phyloP scores from a whole-genome alignment of 2,329 filamentous ascomycete species.

The Calycina herbarum region DNA sequence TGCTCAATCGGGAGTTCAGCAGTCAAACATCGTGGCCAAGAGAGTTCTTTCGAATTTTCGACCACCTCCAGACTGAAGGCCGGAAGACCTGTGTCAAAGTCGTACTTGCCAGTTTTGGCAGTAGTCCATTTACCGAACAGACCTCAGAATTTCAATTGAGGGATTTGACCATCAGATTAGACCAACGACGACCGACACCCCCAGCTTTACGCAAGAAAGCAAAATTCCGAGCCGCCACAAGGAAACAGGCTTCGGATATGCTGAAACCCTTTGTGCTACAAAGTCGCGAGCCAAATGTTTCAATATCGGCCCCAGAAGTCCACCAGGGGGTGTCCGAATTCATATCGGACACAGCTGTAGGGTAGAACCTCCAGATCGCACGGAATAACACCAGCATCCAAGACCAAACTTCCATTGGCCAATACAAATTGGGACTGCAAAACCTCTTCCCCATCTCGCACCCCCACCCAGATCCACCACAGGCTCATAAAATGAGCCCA shows the following conservation, averaged over 20 bases:
- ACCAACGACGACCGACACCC: neutral
- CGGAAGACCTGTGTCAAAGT: constrained; percentile 7
- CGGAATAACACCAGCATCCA: no score
- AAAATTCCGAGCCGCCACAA: neutral
- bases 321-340: no score
- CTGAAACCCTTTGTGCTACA: neutral
- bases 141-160: neutral
- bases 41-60: constrained; percentile 6
- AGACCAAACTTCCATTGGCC: no score
- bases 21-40: constrained; percentile 1
- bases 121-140: constrained; percentile 7
- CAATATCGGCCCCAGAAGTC: no score
- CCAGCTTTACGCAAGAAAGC: neutral
- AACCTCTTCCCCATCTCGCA: no score
- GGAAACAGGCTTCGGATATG: neutral
- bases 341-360: no score
- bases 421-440: no score
- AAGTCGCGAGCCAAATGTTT: constrained; percentile 61
- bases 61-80: neutral
- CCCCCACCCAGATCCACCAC: no score
- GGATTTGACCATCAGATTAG: neutral
- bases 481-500: no score
- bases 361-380: no score
- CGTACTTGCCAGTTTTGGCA: neutral
- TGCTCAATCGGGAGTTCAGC: neutral